A percentile compares a stretch with the other conserved stretches of the same genome.
phyloP scores from a whole-genome alignment of 495 filamentous ascomycete genomes.

The Xeromyces bisporus region DNA sequence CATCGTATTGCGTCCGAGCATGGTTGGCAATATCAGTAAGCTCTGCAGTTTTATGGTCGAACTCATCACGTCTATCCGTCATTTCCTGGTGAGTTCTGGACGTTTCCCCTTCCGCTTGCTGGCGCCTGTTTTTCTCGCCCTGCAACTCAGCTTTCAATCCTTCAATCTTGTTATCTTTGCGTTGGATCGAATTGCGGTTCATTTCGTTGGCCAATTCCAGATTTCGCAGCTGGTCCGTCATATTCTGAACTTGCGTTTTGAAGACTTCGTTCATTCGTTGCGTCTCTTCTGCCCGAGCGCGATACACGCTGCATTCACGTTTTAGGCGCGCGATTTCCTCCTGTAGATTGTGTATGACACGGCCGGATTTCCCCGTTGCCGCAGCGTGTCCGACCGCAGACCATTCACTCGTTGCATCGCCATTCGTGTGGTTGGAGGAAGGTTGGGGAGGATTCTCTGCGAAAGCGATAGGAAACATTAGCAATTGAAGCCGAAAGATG shows the following conservation, averaged over 20 bases:
- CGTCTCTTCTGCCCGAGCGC: slow-evolving; percentile 53
- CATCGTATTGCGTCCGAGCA: slow-evolving; percentile 47
- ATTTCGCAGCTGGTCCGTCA: slow-evolving; percentile 40
- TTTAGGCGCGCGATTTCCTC: slow-evolving; percentile 75
- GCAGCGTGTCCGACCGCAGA: slow-evolving; percentile 66
- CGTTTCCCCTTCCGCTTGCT: slow-evolving; percentile 44
- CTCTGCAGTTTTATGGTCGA: slow-evolving; percentile 45
- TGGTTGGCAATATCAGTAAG: slow-evolving; percentile 37
- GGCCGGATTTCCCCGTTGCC: slow-evolving; percentile 73
- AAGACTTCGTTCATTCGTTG: slow-evolving; percentile 54
- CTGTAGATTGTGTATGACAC: slow-evolving; percentile 79
- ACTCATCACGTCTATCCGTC: slow-evolving; percentile 34
- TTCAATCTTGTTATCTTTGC: slow-evolving; percentile 69
- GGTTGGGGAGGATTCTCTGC: slow-evolving; percentile 6
- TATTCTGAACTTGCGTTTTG: slow-evolving; percentile 54
- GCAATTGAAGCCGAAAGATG: neutral
- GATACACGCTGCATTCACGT: slow-evolving; percentile 61
- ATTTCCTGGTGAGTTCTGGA: slow-evolving; percentile 44
- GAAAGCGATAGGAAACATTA: neutral
- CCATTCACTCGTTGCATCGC: slow-evolving; percentile 37
- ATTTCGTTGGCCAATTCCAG: slow-evolving; percentile 54
- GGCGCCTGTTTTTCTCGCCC: slow-evolving; percentile 44
- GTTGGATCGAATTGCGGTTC: slow-evolving; percentile 51
- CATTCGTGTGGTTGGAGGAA: slow-evolving; percentile 12
- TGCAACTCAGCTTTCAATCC: slow-evolving; percentile 51